Percentiles rank a stretch among this genome's conserved stretches.
phyloP scores from a whole-genome alignment of 306 rosid species.

The Cicer cuneatum region DNA sequence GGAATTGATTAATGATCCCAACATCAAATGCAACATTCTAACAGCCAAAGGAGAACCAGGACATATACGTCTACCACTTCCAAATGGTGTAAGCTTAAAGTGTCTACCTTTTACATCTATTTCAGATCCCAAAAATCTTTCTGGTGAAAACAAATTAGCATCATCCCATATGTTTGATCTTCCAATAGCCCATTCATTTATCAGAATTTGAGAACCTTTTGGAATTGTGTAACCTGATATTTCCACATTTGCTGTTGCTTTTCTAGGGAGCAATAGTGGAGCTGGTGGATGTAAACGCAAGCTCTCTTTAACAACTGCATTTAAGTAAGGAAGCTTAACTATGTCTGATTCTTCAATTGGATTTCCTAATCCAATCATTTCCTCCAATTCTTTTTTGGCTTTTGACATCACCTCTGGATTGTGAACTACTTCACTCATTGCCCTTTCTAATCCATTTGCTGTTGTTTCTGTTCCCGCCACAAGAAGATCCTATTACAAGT shows the following conservation, averaged over 20 bases:
- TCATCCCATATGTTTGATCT: constrained; percentile 53
- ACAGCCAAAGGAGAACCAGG: constrained; percentile 59
- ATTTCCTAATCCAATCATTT: constrained; percentile 58
- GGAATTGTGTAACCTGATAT: constrained; percentile 55
- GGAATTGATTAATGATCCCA: constrained; percentile 57
- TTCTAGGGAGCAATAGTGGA: constrained; percentile 62
- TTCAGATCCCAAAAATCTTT: constrained; percentile 57
- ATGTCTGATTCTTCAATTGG: constrained; percentile 62
- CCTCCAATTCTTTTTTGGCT: constrained; percentile 49
- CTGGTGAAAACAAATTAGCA: constrained; percentile 54
- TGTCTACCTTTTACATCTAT: constrained; percentile 53
- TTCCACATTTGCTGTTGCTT: constrained; percentile 53
- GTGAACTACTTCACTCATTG: constrained; percentile 55
- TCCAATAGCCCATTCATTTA: constrained; percentile 62
- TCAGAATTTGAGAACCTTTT: constrained; percentile 52
- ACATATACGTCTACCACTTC: constrained; percentile 54
- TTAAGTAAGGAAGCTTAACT: constrained; percentile 56
- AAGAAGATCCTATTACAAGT: constrained; percentile 48
- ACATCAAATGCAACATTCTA: constrained; percentile 56
- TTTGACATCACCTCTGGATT: constrained; percentile 53
- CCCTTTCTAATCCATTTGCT: constrained; percentile 54
- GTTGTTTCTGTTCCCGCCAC: constrained; percentile 68
- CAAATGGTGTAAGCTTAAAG: constrained; percentile 64
- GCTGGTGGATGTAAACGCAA: constrained; percentile 53
- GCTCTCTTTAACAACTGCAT: constrained; percentile 61